Conservation (phyloP, 2,329 filamentous ascomycete species). For the Fusarium longipes region DNA sequence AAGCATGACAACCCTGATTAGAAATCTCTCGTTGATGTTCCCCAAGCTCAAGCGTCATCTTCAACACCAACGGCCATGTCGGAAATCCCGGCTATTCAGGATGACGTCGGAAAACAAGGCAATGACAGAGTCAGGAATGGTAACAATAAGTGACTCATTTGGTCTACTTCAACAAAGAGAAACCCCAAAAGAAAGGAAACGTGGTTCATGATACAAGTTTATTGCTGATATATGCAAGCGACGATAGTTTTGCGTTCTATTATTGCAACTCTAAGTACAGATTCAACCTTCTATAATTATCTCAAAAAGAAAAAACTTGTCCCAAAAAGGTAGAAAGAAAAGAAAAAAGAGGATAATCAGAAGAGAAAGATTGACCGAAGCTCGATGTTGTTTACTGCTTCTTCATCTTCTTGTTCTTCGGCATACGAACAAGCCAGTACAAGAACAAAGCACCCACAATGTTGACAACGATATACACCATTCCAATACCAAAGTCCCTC, state of each 20-base stretch:
- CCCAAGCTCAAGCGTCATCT: neutral
- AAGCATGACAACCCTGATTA: neutral
- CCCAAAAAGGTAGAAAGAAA: neutral
- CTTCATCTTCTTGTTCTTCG: conserved; percentile 50
- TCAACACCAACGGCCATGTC: neutral
- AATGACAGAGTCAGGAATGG: neutral
- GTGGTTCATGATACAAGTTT: neutral
- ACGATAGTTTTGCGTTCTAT: neutral
- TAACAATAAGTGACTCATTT: neutral
- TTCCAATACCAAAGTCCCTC: conserved; percentile 68
- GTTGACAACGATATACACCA: conserved; percentile 66
- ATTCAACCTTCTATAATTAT: conserved; percentile 17
- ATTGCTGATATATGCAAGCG: neutral
- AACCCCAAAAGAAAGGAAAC: neutral
- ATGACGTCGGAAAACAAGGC: conserved; percentile 5
- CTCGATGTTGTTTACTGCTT: neutral
- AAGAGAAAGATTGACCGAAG: neutral
- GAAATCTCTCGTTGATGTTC: neutral
- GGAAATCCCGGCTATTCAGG: conserved; percentile 15
- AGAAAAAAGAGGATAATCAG: conserved; percentile 13
- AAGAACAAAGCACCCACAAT: conserved; percentile 60
- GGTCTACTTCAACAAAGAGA: accelerated
- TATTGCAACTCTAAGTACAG: conserved; percentile 11
- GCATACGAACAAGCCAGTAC: conserved; percentile 61
- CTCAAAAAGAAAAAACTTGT: conserved; percentile 11